Base-by-base conservation (phyloP, 1,284 basidiomycete species). In the Irpex sp. region DNA sequence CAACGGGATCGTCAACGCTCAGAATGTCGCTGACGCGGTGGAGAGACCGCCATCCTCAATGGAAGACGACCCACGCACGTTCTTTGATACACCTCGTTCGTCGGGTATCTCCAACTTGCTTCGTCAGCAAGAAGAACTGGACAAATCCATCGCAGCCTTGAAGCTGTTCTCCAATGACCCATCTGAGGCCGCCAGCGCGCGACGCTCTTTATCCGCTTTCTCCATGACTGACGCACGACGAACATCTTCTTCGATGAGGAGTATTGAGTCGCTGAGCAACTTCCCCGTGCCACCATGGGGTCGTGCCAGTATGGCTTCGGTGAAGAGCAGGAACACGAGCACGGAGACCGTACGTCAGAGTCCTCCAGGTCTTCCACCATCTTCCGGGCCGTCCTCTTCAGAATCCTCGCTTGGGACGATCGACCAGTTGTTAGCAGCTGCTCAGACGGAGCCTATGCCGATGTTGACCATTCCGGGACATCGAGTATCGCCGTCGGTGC, bases 231-330 rank as follows among this genome's bases (percentile, higher is more conserved):
- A 70, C 39, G 46, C 36, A 43, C 37, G 21, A 39, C 59, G 33
- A n/a, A 33, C 19, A 86, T 87, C 31, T 84, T 92, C 67, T 13
- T 55, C 26, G n/a, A 31, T 21, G 8, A 9, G 33, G 31, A 55
- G 53, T 21, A 55, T 55, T n/a, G 53, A 55, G 31, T 89, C 90
- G 6, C 75, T 92, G 59, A 89, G 87, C 68, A 79, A 80, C 58
- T 91, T 92, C 74, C 89, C 89, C 4, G 75, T 81, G 46, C 90
- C 89, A 35, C 89, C 90, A 19, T 71, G 72, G 62, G 71, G 70
- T 62, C 67, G 67, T 54, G 62, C 63, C 43, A 68, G 67, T 59
- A 66, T 51, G 21, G 49, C 17, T 21, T 51, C 49, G 21, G 8
- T 58, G 51, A 66, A 69, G 37, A 65, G 65, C 35, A 57, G 33